These are phyloP conservation scores for Umbelopsis sp. DNA, from an alignment of 192 early-diverging fungal species.

Conservation along the genomic window DNA sequence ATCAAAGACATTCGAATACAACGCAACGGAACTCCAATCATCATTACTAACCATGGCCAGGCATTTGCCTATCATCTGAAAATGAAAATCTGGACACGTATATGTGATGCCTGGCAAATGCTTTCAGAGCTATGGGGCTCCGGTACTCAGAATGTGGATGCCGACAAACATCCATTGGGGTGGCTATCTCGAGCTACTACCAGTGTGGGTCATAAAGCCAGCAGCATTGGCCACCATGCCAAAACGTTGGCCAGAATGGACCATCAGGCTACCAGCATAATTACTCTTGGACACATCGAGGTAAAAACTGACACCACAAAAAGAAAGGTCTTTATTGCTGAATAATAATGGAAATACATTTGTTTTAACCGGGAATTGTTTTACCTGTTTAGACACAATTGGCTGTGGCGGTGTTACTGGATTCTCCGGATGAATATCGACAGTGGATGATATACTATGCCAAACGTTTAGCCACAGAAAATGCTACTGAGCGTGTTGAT, in stretches of 20 bases:
- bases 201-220: constrained; percentile 27
- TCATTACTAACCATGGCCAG: constrained; percentile 64
- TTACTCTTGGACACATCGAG: constrained; percentile 53
- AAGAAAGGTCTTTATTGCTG: background rate
- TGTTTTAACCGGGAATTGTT: background rate
- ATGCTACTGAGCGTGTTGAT: constrained; percentile 57
- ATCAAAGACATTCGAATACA: constrained; percentile 60
- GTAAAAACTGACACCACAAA: constrained; percentile 20
- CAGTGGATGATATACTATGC: constrained; percentile 67
- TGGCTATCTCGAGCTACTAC: constrained; percentile 31
- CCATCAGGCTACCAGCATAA: constrained; percentile 36
- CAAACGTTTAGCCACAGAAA: constrained; percentile 66
- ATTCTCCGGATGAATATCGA: constrained; percentile 60
- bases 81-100: constrained; percentile 70
- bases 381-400: constrained; percentile 52
- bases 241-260: constrained; percentile 39
- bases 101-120: constrained; percentile 62
- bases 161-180: constrained; percentile 30
- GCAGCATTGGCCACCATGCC: constrained; percentile 33
- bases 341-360: background rate
- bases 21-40: constrained; percentile 63
- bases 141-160: constrained; percentile 23
- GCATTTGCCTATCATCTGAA: constrained; percentile 65
- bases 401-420: constrained; percentile 50
- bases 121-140: constrained; percentile 50